Evolutionary conservation across 2,329 filamentous ascomycete species (phyloP).

Genomic region (Fusarium sp.): DNA sequence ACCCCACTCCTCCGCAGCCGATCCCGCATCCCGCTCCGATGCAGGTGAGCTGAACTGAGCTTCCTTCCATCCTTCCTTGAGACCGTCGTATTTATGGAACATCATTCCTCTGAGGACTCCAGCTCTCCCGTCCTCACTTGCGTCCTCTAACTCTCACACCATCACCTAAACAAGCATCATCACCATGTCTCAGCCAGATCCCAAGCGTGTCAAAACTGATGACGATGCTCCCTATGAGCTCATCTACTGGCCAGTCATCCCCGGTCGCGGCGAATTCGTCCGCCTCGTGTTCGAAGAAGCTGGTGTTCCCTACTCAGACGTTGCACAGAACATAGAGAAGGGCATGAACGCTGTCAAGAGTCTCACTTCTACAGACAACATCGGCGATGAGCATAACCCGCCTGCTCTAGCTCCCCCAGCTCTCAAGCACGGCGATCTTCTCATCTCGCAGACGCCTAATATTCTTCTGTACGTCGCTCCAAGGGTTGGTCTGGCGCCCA

Average conservation of each 20-base stretch:
- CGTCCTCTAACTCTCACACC: not conserved
- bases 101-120: not conserved
- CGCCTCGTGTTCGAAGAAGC: constrained; percentile 78
- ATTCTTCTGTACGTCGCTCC: constrained; percentile 77
- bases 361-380: constrained; percentile 56
- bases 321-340: constrained; percentile 51
- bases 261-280: constrained; percentile 79
- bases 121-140: not conserved
- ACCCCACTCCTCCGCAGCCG: constrained; percentile 18
- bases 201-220: constrained; percentile 47
- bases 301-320: constrained; percentile 72
- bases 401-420: constrained; percentile 75
- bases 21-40: not conserved
- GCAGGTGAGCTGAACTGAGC: not conserved
- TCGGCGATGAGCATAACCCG: constrained; percentile 67
- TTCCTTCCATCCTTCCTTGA: not conserved
- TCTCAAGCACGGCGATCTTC: constrained; percentile 69
- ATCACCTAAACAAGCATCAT: not conserved
- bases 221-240: constrained; percentile 68
- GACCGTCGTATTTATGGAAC: not conserved
- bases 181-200: constrained; percentile 37
- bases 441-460: constrained; percentile 76
- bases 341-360: constrained; percentile 63
- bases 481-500: constrained; percentile 65
- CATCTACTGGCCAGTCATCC: constrained; percentile 77